These are phyloP conservation scores for Scopulariopsis brevicaulis DNA, from an alignment of 2,329 filamentous ascomycete genomes.

Conservation along the genomic window DNA sequence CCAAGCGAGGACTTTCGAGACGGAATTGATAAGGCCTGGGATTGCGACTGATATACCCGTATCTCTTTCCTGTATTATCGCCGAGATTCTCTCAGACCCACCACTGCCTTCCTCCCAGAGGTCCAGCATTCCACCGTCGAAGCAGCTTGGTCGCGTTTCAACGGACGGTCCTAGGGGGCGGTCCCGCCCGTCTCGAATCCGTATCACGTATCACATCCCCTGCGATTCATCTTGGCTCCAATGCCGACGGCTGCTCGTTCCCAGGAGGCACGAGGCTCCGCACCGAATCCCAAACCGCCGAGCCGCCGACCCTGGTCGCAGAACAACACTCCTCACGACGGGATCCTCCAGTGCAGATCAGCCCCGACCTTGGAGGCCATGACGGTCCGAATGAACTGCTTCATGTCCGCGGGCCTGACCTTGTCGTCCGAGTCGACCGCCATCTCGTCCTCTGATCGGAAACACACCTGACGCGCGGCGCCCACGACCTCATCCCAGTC, in stretches of 20 bases:
- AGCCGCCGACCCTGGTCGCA: not conserved
- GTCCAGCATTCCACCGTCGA: not conserved
- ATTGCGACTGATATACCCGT: not conserved
- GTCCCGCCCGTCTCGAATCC: slow-evolving; percentile 1
- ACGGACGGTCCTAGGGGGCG: not conserved
- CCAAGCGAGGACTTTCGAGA: not conserved
- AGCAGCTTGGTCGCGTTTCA: slow-evolving; percentile 2
- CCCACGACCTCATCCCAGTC: slow-evolving; percentile 66
- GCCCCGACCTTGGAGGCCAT: slow-evolving; percentile 42
- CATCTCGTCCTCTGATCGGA: slow-evolving; percentile 20
- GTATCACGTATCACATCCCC: slow-evolving; percentile 1
- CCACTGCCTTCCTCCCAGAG: not conserved
- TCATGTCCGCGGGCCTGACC: slow-evolving; percentile 39
- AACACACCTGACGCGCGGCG: slow-evolving; percentile 56
- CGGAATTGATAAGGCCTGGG: not conserved
- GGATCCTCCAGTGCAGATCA: slow-evolving; percentile 48
- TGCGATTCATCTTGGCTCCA: not conserved
- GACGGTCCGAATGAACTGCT: slow-evolving; percentile 48
- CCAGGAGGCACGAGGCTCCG: not conserved
- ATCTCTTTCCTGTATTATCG: not conserved
- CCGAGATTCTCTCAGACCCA: not conserved
- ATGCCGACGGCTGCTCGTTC: not conserved
- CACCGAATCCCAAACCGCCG: not conserved
- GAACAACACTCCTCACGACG: slow-evolving; percentile 2
- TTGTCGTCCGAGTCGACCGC: slow-evolving; percentile 31